Percentiles rank a stretch among this genome's conserved stretches.
phyloP scores from a whole-genome alignment of 2,329 filamentous ascomycete species.

The Fusarium euwallaceae region DNA sequence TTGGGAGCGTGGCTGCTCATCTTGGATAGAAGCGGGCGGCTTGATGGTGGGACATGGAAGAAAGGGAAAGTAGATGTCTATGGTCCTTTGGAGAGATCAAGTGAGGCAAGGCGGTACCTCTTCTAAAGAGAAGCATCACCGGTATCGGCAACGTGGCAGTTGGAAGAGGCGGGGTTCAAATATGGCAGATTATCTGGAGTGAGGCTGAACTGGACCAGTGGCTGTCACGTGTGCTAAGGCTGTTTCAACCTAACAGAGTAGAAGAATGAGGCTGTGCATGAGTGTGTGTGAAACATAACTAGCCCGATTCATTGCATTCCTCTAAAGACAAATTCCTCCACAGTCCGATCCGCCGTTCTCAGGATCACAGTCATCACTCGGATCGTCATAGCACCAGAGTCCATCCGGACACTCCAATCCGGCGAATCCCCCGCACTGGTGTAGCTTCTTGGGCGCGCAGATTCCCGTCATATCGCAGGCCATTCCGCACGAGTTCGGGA shows the following conservation, averaged over 20 bases:
- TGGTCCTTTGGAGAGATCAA: background rate
- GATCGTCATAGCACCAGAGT: slow-evolving; percentile 45
- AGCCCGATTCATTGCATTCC: background rate
- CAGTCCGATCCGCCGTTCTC: slow-evolving; percentile 47
- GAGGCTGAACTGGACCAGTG: background rate
- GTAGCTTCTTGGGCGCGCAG: slow-evolving; percentile 42
- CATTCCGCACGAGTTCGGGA: slow-evolving; percentile 45
- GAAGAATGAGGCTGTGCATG: background rate
- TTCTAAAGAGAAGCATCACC: background rate
- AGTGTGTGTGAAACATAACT: background rate
- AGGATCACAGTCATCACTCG: slow-evolving; percentile 45
- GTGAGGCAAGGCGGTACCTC: background rate
- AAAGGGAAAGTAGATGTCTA: background rate
- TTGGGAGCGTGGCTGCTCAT: background rate
- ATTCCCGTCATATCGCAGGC: slow-evolving; percentile 51
- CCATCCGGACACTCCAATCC: slow-evolving; percentile 42
- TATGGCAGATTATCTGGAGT: background rate
- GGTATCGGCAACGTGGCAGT: background rate
- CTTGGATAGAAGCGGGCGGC: background rate
- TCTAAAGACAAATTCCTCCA: slow-evolving; percentile 45
- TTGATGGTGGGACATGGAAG: background rate
- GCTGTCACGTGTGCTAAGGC: background rate
- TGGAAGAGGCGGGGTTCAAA: background rate
- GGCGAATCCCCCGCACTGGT: slow-evolving; percentile 42
- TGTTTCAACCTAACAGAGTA: background rate